Evolutionary conservation across 1,284 basidiomycete species (phyloP), one percentile per base, ranked within the genome.

Genomic region (Sporisorium scitamineum): DNA sequence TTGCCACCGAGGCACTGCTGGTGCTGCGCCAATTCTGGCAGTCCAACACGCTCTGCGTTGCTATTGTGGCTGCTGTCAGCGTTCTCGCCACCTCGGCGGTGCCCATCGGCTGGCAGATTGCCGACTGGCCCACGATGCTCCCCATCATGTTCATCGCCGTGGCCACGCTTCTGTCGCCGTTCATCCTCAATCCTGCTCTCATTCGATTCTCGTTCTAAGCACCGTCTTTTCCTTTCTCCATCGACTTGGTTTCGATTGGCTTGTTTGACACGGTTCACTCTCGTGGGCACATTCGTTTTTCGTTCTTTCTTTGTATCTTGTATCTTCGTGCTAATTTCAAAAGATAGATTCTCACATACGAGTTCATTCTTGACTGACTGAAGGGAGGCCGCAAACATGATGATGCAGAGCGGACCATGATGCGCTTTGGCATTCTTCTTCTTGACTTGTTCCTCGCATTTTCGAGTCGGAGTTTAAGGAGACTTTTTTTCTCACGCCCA

Each of bases 1-100:
- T 94, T 88, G 94, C 93, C 89, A 89, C 91, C 56, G 93, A 94
- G 84, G 90, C 94, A 10, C 93, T 93, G 0, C 90, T 89, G 70
- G 94, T 94, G 83, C 87, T 79, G 55, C 63, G 64, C 34, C 39
- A 63, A 11, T 72, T 74, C 61, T 79, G 76, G 71, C 54, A 60
- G 52, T 55, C 60, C 51, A 53, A 62, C 45, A 48, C 34, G 50
- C 29, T 69, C 41, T 63, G 60, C 53, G 22, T 63, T 8, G 63
- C 56, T 6, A 65, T 65, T 18, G 37, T 65, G 10, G 62, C 62
- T 2, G 55, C 42, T 18, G 63, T 59, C 45, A 54, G 56, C 45
- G 52, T 65, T 11, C 56, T 59, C 11, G 63, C 56, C 11, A 59
- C 56, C 37, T 54, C 56, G 34, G 63, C 56, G 20, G 56, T 65